phyloP scores from a whole-genome alignment of 1,284 basidiomycete genomes.

The Amylostereum areolatum region DNA sequence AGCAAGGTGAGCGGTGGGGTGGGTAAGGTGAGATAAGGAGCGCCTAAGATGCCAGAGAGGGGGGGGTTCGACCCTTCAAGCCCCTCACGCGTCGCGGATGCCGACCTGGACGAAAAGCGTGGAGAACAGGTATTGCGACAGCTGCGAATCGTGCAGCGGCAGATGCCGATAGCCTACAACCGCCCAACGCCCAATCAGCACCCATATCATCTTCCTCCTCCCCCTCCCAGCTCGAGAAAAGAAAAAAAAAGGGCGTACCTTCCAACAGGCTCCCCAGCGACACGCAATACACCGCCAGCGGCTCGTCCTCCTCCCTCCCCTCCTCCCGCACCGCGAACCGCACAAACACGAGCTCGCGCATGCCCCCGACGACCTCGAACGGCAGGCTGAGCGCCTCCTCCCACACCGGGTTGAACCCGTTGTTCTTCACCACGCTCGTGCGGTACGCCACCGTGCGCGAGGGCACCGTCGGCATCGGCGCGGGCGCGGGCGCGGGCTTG shows the following conservation, averaged over 20 bases:
- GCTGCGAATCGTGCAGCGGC: conserved; percentile 76
- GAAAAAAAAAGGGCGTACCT: conserved; percentile 53
- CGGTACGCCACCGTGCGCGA: conserved; percentile 44
- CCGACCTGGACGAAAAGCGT: conserved; percentile 74
- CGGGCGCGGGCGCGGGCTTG: conserved; percentile 20
- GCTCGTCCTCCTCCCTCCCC: conserved; percentile 54
- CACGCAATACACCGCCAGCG: conserved; percentile 67
- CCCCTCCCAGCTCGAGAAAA: no score
- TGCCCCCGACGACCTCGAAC: conserved; percentile 70
- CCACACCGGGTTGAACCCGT: conserved; percentile 90
- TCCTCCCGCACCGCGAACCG: conserved; percentile 71
- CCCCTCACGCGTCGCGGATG: conserved; percentile 31
- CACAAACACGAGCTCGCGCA: conserved; percentile 81
- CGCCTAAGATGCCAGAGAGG: no score
- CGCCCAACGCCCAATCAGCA: conserved; percentile 1
- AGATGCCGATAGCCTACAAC: conserved; percentile 78
- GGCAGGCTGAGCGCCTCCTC: conserved; percentile 65
- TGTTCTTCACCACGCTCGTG: conserved; percentile 69
- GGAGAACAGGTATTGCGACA: conserved; percentile 83
- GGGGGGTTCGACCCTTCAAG: no score
- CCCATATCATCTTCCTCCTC: no score
- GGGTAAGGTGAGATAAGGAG: no score
- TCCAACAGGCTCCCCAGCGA: conserved; percentile 62
- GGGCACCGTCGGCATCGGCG: conserved; percentile 24
- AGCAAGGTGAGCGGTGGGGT: no score